phyloP scores from a whole-genome alignment of 176 grass and related monocot genomes.

The Carex pumila region DNA sequence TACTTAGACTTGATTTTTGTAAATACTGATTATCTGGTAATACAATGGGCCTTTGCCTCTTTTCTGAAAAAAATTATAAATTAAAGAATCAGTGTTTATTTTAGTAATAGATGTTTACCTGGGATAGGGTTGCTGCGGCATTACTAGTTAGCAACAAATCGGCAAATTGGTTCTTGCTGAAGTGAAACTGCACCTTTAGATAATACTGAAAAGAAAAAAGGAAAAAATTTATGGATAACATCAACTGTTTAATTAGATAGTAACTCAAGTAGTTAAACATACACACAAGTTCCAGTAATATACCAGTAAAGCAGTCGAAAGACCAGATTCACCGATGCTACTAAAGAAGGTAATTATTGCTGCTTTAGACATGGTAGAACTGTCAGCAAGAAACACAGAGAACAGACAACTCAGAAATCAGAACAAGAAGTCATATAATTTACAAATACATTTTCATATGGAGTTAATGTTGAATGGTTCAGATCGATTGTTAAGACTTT shows the following conservation, averaged over 20 bases:
- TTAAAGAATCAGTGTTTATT: neutral
- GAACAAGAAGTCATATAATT: neutral
- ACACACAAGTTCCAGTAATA: neutral
- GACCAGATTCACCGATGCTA: constrained; percentile 74
- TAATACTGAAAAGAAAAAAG: constrained; percentile 50
- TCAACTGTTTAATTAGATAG: constrained; percentile 1
- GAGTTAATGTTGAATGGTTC: too few species aligned
- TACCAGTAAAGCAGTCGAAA: constrained; percentile 73
- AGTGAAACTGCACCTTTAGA: constrained; percentile 79
- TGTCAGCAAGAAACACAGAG: neutral
- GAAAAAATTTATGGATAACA: neutral
- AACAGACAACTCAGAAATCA: neutral
- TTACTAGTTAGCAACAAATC: constrained; percentile 64
- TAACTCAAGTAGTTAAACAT: neutral
- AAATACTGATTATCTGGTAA: too few species aligned
- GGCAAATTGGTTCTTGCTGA: constrained; percentile 87
- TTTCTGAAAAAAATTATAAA: neutral
- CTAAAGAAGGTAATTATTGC: constrained; percentile 64
- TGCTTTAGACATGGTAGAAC: constrained; percentile 48
- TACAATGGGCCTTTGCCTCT: too few species aligned
- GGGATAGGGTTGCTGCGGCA: constrained; percentile 59
- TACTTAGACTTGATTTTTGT: too few species aligned
- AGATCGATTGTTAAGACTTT: too few species aligned
- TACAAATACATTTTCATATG: too few species aligned
- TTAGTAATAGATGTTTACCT: constrained; percentile 38